Conservation (phyloP, 192 early-diverging fungal species). For the Mortierella claussenii region DNA sequence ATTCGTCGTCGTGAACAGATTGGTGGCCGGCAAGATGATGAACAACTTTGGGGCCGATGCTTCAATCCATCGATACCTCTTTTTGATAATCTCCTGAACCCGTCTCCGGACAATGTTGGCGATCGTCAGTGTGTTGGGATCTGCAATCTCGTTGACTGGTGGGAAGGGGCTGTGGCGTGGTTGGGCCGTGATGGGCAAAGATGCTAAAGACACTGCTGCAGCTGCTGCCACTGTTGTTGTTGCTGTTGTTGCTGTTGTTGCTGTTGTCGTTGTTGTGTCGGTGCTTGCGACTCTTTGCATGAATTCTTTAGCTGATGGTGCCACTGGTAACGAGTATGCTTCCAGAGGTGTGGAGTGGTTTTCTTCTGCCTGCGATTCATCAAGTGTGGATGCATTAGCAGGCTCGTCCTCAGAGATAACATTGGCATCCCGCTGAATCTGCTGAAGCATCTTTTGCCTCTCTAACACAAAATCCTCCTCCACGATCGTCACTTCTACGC, state of each 20-base stretch:
- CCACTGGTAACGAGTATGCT: no score
- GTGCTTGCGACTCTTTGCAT: no score
- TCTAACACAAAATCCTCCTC: not conserved
- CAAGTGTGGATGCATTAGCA: no score
- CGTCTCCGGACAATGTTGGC: conserved; percentile 17
- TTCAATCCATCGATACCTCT: conserved; percentile 17
- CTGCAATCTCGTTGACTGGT: not conserved
- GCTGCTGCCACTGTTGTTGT: no score
- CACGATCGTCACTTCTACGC: not conserved
- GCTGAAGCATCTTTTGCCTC: no score
- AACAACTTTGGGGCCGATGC: conserved; percentile 7
- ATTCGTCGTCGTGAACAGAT: not conserved
- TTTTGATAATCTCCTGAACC: conserved; percentile 6
- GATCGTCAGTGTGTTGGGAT: not conserved
- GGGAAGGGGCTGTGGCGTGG: not conserved
- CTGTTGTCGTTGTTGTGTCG: no score
- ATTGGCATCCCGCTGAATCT: no score
- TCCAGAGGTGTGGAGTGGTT: no score
- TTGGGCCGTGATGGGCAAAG: not conserved
- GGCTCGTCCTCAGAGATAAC: no score
- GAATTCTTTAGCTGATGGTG: no score
- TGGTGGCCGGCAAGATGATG: conserved; percentile 5
- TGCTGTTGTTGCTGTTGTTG: not conserved
- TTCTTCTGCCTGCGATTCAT: no score
- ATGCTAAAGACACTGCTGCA: no score